A percentile compares a stretch with the other conserved stretches of the same genome.
Conservation (phyloP, 192 early-diverging fungal genomes). For the Phlyctochytrium bullatum region DNA sequence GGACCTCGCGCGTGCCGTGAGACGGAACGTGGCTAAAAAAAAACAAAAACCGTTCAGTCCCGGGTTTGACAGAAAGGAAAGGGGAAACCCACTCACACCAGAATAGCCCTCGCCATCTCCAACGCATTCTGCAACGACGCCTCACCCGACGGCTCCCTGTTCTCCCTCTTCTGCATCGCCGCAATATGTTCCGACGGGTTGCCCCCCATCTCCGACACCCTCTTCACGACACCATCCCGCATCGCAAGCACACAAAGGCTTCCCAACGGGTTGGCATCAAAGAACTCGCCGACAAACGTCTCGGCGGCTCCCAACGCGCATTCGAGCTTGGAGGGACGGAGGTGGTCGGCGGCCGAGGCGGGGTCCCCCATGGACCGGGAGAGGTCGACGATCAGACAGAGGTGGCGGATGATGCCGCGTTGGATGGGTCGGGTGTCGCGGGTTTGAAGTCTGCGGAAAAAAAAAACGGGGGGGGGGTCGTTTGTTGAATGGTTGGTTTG, state of each 20-base stretch:
- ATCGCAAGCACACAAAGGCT: constrained; percentile 82
- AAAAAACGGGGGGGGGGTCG: not conserved
- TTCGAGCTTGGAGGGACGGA: constrained; percentile 78
- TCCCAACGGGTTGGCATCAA: constrained; percentile 94
- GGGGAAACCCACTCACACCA: constrained; percentile 37
- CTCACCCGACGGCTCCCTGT: constrained; percentile 75
- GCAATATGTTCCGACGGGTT: constrained; percentile 79
- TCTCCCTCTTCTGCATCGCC: constrained; percentile 62
- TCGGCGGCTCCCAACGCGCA: constrained; percentile 63
- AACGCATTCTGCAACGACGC: constrained; percentile 92
- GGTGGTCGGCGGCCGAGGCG: constrained; percentile 44
- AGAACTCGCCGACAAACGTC: constrained; percentile 82
- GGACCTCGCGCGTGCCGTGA: constrained; percentile 84
- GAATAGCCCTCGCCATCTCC: constrained; percentile 72
- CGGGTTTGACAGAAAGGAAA: too few relatives aligned
- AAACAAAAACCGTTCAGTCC: not conserved
- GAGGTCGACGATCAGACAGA: constrained; percentile 79
- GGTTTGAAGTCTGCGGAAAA: constrained; percentile 10
- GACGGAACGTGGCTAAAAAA: constrained; percentile 69
- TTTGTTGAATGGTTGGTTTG: constrained; percentile 5
- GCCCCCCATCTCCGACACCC: constrained; percentile 77
- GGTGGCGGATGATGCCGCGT: constrained; percentile 63
- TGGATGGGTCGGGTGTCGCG: constrained; percentile 32
- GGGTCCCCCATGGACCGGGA: constrained; percentile 81
- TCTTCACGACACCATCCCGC: constrained; percentile 82